These are phyloP conservation scores for Gnomoniopsis smithogilvyi DNA, from an alignment of 2,329 filamentous ascomycete species.

Conservation along the genomic window DNA sequence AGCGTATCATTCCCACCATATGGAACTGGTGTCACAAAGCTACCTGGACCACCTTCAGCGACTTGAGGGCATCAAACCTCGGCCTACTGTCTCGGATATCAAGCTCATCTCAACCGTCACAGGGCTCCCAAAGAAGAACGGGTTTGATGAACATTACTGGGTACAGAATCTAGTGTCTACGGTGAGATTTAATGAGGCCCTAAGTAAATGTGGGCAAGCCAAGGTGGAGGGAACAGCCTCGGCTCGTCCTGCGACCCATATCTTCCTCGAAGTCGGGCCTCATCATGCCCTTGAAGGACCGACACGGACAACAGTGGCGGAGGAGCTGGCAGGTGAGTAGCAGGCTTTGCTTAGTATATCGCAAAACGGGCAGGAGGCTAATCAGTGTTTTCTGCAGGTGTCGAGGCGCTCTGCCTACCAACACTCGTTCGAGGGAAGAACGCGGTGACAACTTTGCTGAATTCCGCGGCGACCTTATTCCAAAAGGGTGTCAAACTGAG, in stretches of 20 bases:
- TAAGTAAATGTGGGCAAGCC: background rate
- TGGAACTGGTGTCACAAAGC: slow-evolving; percentile 19
- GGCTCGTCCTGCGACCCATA: too few relatives aligned
- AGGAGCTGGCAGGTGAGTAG: background rate
- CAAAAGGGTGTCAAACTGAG: too few relatives aligned
- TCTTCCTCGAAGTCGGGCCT: slow-evolving; percentile 1
- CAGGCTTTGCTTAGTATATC: too few relatives aligned
- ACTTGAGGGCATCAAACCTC: slow-evolving; percentile 12
- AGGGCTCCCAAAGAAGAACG: too few relatives aligned
- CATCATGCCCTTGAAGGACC: background rate
- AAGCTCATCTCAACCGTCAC: background rate
- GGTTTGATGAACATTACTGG: too few relatives aligned
- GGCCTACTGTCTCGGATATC: background rate
- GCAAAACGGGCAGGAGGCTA: background rate
- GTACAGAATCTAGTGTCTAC: too few relatives aligned
- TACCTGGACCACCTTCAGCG: slow-evolving; percentile 17
- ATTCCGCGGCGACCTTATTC: too few relatives aligned
- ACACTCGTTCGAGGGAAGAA: too few relatives aligned
- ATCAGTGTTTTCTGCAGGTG: too few relatives aligned
- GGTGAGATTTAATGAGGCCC: too few relatives aligned
- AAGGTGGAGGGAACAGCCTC: background rate
- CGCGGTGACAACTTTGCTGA: too few relatives aligned
- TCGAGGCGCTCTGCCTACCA: too few relatives aligned
- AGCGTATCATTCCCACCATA: slow-evolving; percentile 30
- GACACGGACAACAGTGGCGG: background rate